Evolutionary conservation across 2,329 filamentous ascomycete genomes (phyloP), one percentile per base, ranked within the genome.

Genomic region (Apiospora saccharicola): DNA sequence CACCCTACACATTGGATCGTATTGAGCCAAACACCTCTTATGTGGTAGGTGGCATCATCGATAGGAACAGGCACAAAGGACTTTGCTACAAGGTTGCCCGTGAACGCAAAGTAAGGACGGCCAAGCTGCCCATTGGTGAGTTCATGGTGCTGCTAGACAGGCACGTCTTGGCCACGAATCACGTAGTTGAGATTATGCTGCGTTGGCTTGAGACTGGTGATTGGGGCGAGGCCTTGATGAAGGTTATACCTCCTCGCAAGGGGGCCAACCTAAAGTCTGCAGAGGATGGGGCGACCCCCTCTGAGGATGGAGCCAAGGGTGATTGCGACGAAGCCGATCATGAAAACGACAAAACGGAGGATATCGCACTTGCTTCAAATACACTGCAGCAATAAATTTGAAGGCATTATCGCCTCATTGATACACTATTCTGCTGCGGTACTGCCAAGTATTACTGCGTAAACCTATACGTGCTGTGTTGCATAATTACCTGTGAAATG

Each of bases 181-280:
- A 99, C 79, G 96, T 99, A 1, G 90, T 96, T 67, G 96, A 98
- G 83, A 98, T 99, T 74, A 98, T 99, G 94, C 84, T 98, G 67
- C 91, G 91, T 75, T 99, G 95, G 95, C 83, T 99, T 71, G 94
- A 98, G 82, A 90, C 90, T 68, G 94, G 93, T 2, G 93, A 98
- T 81, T 99, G 96, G 96, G 95, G 92, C 1, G 87, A 93, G 79
- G 95, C 96, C 0, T 99, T 99, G 80, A 84, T 95, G 83, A 88
- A 90, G 69, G 94, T 97, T 4, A 95, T 99, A 76, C 96, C 96
- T 0, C 95, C 94, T 83, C 87, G 96, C 74, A 99, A 99, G 82
- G 94, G 94, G 0, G 94, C 93, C 0, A 89, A 87, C 71, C 79
- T 97, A 76, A 94, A 86, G 74, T n/a, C 6, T 22, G 67, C 67